phyloP scores from a whole-genome alignment of 1,139 yeast genomes.

The Debaryomycetaceae sp. region DNA sequence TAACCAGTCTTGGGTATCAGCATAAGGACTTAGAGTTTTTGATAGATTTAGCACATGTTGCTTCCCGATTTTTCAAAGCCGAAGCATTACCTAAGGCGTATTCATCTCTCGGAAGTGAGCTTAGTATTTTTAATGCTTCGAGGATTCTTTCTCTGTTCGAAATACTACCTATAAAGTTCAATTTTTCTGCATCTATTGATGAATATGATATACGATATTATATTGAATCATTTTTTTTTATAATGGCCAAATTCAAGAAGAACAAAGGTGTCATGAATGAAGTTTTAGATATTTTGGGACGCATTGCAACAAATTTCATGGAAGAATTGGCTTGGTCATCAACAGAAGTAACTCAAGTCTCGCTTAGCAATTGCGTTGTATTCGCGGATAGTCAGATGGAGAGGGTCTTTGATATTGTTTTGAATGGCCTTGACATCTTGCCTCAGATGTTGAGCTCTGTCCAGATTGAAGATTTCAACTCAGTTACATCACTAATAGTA shows the following conservation, averaged over 20 bases:
- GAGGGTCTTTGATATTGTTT: conserved; percentile 53
- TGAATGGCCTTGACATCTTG: conserved; percentile 51
- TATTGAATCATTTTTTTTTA: conserved; percentile 63
- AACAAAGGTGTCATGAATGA: conserved; percentile 64
- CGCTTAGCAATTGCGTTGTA: conserved; percentile 50
- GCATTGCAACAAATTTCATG: conserved; percentile 53
- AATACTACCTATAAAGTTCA: conserved; percentile 44
- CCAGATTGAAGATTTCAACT: conserved; percentile 48
- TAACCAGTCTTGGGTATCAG: conserved; percentile 30
- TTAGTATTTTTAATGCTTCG: conserved; percentile 58
- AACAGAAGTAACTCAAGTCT: conserved; percentile 9
- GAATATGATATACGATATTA: conserved; percentile 50
- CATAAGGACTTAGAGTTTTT: conserved; percentile 43
- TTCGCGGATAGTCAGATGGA: conserved; percentile 61
- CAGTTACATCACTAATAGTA: conserved; percentile 61
- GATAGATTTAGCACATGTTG: conserved; percentile 44
- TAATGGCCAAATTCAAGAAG: conserved; percentile 66
- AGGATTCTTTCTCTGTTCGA: conserved; percentile 57
- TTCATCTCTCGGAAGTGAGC: conserved; percentile 41
- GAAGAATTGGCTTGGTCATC: conserved; percentile 25
- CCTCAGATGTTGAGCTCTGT: conserved; percentile 36
- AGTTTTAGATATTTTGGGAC: conserved; percentile 63
- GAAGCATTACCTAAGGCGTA: conserved; percentile 36
- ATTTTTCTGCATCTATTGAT: conserved; percentile 20
- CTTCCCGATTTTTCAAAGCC: conserved; percentile 43